These are phyloP conservation scores for Plasmopara viticola DNA, from an alignment of 352 stramenopile species.

Conservation along the genomic window DNA sequence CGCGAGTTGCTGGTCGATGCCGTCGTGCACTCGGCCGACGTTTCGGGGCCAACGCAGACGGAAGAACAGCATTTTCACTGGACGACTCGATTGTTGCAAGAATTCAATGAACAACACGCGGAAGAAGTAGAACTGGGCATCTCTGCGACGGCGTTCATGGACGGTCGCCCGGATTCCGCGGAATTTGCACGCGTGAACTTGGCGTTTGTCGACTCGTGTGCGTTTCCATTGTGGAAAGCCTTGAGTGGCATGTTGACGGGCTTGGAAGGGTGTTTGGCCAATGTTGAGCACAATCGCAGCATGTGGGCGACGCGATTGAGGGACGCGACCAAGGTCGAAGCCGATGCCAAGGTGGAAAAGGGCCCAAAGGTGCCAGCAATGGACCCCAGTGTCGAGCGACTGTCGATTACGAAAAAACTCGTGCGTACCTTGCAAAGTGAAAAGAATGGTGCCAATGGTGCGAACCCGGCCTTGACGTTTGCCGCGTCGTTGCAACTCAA, in stretches of 20 bases:
- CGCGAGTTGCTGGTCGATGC: constrained; percentile 65
- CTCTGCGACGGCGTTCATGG: constrained; percentile 73
- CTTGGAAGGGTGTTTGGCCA: constrained; percentile 46
- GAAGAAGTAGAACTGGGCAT: constrained; percentile 67
- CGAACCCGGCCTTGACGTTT: neutral
- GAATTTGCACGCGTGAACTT: constrained; percentile 75
- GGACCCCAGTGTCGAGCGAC: constrained; percentile 4
- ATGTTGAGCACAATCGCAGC: constrained; percentile 59
- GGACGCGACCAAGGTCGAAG: constrained; percentile 17
- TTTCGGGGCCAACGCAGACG: constrained; percentile 61
- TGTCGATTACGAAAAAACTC: constrained; percentile 14
- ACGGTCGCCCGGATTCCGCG: constrained; percentile 42
- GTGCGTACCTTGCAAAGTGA: neutral
- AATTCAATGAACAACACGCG: constrained; percentile 81
- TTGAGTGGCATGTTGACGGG: constrained; percentile 57
- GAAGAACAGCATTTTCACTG: constrained; percentile 56
- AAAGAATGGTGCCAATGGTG: neutral
- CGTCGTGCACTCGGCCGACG: constrained; percentile 74
- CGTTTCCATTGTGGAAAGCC: constrained; percentile 78
- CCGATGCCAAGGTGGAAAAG: constrained; percentile 5
- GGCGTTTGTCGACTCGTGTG: constrained; percentile 77
- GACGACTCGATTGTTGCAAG: constrained; percentile 52
- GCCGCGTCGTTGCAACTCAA: neutral
- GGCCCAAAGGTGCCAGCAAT: neutral
- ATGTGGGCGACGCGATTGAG: constrained; percentile 49